phyloP scores from a whole-genome alignment of 805 yeast species.

The Suhomyces tanzawaensis region DNA sequence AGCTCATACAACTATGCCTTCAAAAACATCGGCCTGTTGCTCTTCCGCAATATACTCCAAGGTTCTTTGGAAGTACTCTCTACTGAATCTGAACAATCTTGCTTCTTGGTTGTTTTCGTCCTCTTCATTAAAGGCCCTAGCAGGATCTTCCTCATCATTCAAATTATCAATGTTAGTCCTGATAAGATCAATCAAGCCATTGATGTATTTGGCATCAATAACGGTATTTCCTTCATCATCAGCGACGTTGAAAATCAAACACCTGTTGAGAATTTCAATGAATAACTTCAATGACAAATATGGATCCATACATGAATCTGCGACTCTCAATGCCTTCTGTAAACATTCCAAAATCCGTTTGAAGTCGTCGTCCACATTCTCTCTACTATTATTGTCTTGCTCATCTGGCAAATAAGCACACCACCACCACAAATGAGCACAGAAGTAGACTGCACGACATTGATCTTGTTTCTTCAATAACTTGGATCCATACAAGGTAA shows the following conservation, averaged over 20 bases:
- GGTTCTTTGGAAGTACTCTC: constrained; percentile 60
- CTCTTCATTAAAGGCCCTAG: background rate
- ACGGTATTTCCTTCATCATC: constrained; percentile 53
- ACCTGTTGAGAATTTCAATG: constrained; percentile 84
- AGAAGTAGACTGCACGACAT: constrained; percentile 82
- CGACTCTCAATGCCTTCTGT: constrained; percentile 82
- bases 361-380: constrained; percentile 16
- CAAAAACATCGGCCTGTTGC: constrained; percentile 64
- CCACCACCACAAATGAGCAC: constrained; percentile 95
- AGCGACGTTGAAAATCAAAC: constrained; percentile 80
- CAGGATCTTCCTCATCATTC: constrained; percentile 20
- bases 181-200: constrained; percentile 82
- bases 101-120: constrained; percentile 28
- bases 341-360: constrained; percentile 88
- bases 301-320: constrained; percentile 90
- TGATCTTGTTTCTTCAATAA: constrained; percentile 90
- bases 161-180: constrained; percentile 57
- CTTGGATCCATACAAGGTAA: constrained; percentile 85
- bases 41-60: constrained; percentile 68
- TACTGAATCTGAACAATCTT: constrained; percentile 26
- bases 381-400: constrained; percentile 9
- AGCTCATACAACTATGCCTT: constrained; percentile 36
- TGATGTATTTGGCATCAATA: constrained; percentile 72
- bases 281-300: constrained; percentile 74
- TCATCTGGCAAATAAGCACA: constrained; percentile 49